Evolutionary conservation across 2,329 filamentous ascomycete genomes (phyloP).

Genomic region (Calonectria ilicicola): DNA sequence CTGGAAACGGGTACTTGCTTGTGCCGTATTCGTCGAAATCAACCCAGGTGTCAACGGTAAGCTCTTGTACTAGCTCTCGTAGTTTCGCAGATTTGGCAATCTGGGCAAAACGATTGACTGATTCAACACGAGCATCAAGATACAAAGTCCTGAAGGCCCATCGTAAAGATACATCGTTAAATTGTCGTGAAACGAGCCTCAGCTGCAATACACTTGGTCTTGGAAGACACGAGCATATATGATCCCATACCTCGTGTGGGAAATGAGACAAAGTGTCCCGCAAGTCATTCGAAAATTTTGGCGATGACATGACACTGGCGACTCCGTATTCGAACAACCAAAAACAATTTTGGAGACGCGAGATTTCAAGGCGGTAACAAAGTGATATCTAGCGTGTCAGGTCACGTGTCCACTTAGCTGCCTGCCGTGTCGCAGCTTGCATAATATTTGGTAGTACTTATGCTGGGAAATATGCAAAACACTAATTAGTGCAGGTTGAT

Average conservation of each 20-base stretch:
- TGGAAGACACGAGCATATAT: slow-evolving; percentile 14
- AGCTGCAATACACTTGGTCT: background rate
- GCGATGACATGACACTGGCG: background rate
- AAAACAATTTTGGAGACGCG: background rate
- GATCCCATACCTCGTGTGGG: slow-evolving; percentile 25
- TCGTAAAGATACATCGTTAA: background rate
- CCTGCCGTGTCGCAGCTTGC: too few relatives aligned
- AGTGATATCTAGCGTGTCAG: background rate
- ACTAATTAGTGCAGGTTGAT: too few relatives aligned
- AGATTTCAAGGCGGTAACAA: background rate
- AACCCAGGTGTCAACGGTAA: slow-evolving; percentile 31
- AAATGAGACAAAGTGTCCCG: background rate
- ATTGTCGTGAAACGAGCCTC: slow-evolving; percentile 8
- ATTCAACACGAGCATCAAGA: slow-evolving; percentile 14
- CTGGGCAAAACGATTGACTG: slow-evolving; percentile 18
- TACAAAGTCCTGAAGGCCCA: slow-evolving; percentile 9
- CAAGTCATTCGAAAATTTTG: rapidly evolving
- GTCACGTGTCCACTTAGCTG: background rate
- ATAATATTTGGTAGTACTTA: too few relatives aligned
- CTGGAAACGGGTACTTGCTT: background rate
- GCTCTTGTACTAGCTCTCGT: slow-evolving; percentile 13
- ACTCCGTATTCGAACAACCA: background rate
- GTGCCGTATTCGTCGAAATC: background rate
- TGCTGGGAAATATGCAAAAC: too few relatives aligned
- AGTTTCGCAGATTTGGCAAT: slow-evolving; percentile 23